Evolutionary conservation across 1,139 yeast genomes (phyloP), one percentile per base, ranked within the genome.

Genomic region (Geotrichum candidum): DNA sequence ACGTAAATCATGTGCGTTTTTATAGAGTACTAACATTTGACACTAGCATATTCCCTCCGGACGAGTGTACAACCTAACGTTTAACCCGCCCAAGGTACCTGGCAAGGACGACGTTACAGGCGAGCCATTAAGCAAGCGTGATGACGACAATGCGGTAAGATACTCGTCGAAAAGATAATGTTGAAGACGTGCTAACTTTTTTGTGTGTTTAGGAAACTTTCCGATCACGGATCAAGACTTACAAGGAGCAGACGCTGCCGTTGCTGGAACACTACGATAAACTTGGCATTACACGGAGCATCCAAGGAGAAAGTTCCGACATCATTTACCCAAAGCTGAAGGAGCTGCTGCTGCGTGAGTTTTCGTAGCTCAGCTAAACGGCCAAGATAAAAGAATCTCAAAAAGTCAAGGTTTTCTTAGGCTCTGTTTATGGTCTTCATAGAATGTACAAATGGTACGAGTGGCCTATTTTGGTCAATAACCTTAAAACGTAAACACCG

Each of bases 31-130:
- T n/a, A 18, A 41, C 48, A n/a, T 7, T 6, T 4, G n/a, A 18
- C 18, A 5, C 11, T 53, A 67, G 67, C 97, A 92, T 74, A 72
- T 80, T 11, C 84, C 89, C 0, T 88, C 96, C 63, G 97, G 97
- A 0, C 78, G 97, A 65, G 87, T 91, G 1, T 92, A 92, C 73
- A 92, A 88, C 71, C 73, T 89, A 65, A 86, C 90, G 64, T 92
- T 90, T 74, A 90, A 89, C 69, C 97, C 97, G 2, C 98, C 98
- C 1, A 87, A 86, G 68, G 82, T 80, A 1, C 84, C 91, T 0
- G 95, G 90, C 58, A 80, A 76, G 64, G 98, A 92, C 71, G 97
- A 92, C 71, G 71, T 90, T 1, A 92, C 98, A 0, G 97, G 97
- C 0, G 97, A 92, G 70, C 86, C 90, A 1, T 77, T 92, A 63